phyloP scores from a whole-genome alignment of 225 moss, liverwort and hornwort species.

The Neckera pumila region DNA sequence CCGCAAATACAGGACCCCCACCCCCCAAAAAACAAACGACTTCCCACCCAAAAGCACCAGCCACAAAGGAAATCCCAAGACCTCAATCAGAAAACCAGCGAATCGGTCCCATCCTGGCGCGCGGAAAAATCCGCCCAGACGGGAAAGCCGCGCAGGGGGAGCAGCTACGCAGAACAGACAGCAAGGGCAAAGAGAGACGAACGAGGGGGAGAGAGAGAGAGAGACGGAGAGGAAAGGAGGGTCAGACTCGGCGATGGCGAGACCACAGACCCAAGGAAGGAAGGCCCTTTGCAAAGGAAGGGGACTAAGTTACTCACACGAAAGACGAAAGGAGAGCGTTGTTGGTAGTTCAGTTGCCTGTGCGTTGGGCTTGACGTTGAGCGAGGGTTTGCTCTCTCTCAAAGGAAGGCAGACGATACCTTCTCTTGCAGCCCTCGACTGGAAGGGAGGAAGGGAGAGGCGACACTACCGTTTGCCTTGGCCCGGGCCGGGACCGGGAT shows the following conservation, averaged over 20 bases:
- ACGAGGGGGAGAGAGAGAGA: background rate
- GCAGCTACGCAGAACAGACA: background rate
- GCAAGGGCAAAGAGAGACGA: background rate
- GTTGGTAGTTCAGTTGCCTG: background rate
- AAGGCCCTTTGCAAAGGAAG: background rate
- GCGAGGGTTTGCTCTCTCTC: constrained; percentile 20
- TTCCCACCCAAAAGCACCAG: background rate
- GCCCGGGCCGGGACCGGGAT: background rate
- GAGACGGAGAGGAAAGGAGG: background rate
- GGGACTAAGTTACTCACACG: background rate
- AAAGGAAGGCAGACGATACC: background rate
- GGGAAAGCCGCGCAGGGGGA: background rate
- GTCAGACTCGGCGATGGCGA: background rate
- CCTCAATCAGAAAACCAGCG: background rate
- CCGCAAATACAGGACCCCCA: background rate
- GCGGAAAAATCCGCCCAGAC: background rate
- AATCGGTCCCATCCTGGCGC: background rate
- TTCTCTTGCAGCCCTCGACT: background rate
- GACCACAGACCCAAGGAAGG: background rate
- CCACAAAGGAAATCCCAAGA: background rate
- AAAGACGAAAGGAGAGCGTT: background rate
- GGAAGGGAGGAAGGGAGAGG: background rate
- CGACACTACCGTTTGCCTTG: background rate
- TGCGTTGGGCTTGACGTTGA: constrained; percentile 19
- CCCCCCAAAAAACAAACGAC: too few relatives aligned